Percentiles rank a stretch among this genome's conserved stretches.
These are phyloP conservation scores for Claviceps purpurea DNA, from an alignment of 2,329 filamentous ascomycete species.

Conservation along the genomic window DNA sequence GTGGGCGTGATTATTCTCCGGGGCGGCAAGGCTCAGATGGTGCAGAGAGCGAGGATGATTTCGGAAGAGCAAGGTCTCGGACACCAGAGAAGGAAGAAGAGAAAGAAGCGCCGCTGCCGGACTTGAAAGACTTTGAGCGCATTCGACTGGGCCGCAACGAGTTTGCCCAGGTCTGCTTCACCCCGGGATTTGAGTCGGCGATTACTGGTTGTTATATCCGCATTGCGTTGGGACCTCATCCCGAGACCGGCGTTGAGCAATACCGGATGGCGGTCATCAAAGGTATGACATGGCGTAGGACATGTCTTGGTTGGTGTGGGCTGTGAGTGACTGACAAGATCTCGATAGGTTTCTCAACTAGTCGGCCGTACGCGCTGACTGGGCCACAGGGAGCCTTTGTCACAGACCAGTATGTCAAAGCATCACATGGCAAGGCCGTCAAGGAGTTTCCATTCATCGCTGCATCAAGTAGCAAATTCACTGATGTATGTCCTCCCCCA, in stretches of 20 bases:
- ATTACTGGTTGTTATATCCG: constrained; percentile 78
- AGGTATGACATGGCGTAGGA: constrained; percentile 33
- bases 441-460: constrained; percentile 82
- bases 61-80: constrained; percentile 44
- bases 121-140: constrained; percentile 70
- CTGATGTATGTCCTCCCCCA: constrained; percentile 45
- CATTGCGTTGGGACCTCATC: constrained; percentile 68
- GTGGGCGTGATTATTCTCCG: constrained; percentile 41
- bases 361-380: constrained; percentile 73
- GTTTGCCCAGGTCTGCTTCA: constrained; percentile 86
- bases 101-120: constrained; percentile 56
- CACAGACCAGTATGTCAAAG: constrained; percentile 73
- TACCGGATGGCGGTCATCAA: constrained; percentile 88
- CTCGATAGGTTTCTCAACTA: constrained; percentile 54
- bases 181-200: constrained; percentile 72
- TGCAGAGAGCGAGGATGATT: constrained; percentile 66
- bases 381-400: constrained; percentile 65
- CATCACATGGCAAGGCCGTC: constrained; percentile 70
- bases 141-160: constrained; percentile 72
- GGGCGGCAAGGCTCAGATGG: constrained; percentile 29
- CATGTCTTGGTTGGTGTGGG: not conserved
- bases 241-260: constrained; percentile 55
- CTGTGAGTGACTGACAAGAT: not conserved
- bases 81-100: constrained; percentile 51
- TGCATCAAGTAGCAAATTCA: constrained; percentile 74